Conservation (phyloP, 352 stramenopile species). For the Pythium grandisporangium region DNA sequence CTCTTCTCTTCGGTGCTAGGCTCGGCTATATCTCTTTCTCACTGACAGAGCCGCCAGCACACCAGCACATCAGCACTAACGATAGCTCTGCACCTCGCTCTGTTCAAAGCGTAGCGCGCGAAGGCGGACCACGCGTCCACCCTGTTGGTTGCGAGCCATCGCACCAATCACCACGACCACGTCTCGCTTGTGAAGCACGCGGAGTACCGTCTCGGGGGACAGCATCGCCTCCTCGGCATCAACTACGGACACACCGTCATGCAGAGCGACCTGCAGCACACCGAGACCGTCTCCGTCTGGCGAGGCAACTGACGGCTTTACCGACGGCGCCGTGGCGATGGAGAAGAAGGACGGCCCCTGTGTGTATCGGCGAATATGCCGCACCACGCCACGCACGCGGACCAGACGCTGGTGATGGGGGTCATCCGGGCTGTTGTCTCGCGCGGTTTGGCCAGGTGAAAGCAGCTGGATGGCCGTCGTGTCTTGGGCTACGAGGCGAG, state of each 20-base stretch:
- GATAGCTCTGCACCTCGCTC: constrained; percentile 15
- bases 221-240: neutral
- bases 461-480: too few relatives aligned
- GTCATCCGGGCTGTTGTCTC: too few relatives aligned
- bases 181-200: constrained; percentile 13
- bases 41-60: too few relatives aligned
- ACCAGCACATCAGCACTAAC: too few relatives aligned
- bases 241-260: constrained; percentile 1
- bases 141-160: constrained; percentile 9
- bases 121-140: constrained; percentile 8
- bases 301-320: constrained; percentile 2
- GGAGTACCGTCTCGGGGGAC: constrained; percentile 8
- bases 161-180: constrained; percentile 5
- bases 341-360: constrained; percentile 14
- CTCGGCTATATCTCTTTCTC: too few relatives aligned
- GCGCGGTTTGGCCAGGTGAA: too few relatives aligned
- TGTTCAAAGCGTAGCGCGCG: constrained; percentile 8
- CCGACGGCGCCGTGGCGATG: neutral
- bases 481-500: too few relatives aligned
- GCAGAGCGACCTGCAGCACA: constrained; percentile 10
- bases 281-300: too few relatives aligned
- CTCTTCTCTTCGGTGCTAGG: too few relatives aligned
- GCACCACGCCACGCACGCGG: constrained; percentile 5
- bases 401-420: too few relatives aligned
- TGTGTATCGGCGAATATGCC: constrained; percentile 13